phyloP scores from a whole-genome alignment of 768 basidiomycete species.

The Suillus clintonianus region DNA sequence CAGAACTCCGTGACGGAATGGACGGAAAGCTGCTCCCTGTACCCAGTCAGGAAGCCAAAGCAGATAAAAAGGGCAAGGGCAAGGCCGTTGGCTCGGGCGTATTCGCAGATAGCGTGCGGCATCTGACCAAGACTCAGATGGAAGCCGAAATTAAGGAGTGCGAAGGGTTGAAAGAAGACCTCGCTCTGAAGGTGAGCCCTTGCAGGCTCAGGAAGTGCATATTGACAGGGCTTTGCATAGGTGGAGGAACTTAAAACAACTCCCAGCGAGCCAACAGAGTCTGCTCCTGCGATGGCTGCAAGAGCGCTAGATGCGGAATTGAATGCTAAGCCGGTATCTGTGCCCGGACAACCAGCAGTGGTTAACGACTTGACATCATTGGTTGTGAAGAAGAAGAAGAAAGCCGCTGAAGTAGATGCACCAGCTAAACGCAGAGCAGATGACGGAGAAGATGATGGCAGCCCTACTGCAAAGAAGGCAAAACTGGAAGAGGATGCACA shows the following conservation, averaged over 20 bases:
- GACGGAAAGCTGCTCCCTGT: slow-evolving; percentile 36
- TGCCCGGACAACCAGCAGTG: slow-evolving; percentile 36
- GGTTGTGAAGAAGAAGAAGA: slow-evolving; percentile 87
- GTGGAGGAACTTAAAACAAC: slow-evolving; percentile 89
- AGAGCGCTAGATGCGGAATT: slow-evolving; percentile 73
- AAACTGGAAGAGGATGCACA: slow-evolving; percentile 46
- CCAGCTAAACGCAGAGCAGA: slow-evolving; percentile 73
- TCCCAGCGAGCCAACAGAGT: slow-evolving; percentile 60
- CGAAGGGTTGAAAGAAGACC: slow-evolving; percentile 71
- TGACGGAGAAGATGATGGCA: slow-evolving; percentile 41
- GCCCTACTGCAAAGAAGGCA: slow-evolving; percentile 59
- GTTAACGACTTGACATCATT: slow-evolving; percentile 86
- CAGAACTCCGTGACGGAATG: slow-evolving; percentile 52
- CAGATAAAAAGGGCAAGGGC: slow-evolving; percentile 67
- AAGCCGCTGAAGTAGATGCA: slow-evolving; percentile 35
- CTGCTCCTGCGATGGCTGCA: slow-evolving; percentile 72
- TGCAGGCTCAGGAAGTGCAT: not conserved
- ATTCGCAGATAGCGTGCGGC: slow-evolving; percentile 49
- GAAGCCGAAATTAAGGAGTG: slow-evolving; percentile 82
- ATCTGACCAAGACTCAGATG: slow-evolving; percentile 74
- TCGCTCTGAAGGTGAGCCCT: slow-evolving; percentile 72
- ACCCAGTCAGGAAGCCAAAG: slow-evolving; percentile 31
- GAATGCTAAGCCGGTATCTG: slow-evolving; percentile 43
- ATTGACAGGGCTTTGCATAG: slow-evolving; percentile 39
- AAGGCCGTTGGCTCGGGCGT: slow-evolving; percentile 54